Evolutionary conservation across 129 eudicot species (phyloP), one percentile per base, ranked within the genome.

Genomic region (Scalesia atractyloides): DNA sequence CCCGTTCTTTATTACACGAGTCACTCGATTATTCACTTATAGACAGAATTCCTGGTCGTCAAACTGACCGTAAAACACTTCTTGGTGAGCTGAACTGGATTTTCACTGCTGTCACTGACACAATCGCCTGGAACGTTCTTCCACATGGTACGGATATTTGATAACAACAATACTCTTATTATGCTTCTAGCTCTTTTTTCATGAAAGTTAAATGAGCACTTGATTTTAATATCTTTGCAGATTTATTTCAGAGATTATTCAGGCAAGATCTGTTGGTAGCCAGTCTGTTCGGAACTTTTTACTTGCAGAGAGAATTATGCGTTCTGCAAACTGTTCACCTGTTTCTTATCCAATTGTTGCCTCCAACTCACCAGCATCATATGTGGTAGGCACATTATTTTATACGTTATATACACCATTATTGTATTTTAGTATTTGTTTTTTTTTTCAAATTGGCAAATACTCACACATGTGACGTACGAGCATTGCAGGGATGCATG

Each of bases 21-120:
- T 86, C 97, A 57, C 83, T 95, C 71, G 91, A 88, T 79, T 83
- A 88, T 83, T 88, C 99, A 33, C 96, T 95, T 39, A 95, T 95
- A 74, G 96, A 95, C 77, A 86, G 74, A 83, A 95, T 95, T 66
- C 99, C 99, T 52, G 99, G 99, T 19, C 91, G 96, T 33, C 99
- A 92, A 78, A 95, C 95, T 44, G 99, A 95, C 79, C 84, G 99
- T 19, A 90, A 91, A 73, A 95, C 99, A 48, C 97, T 91, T 84
- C 97, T 95, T 62, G 99, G 99, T 69, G 99, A 95, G 79, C 82
- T 95, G 85, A 95, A 95, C 73, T 95, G 99, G 99, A 95, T 95
- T 76, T 95, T 95, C 77, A 90, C 99, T 51, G 99, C 99, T 39
- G 91, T 95, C 24, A 95, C 99, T 0, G 96, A 95, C 81, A 90